These are phyloP conservation scores for Daedalea quercina DNA, from an alignment of 768 basidiomycete species.

Conservation along the genomic window DNA sequence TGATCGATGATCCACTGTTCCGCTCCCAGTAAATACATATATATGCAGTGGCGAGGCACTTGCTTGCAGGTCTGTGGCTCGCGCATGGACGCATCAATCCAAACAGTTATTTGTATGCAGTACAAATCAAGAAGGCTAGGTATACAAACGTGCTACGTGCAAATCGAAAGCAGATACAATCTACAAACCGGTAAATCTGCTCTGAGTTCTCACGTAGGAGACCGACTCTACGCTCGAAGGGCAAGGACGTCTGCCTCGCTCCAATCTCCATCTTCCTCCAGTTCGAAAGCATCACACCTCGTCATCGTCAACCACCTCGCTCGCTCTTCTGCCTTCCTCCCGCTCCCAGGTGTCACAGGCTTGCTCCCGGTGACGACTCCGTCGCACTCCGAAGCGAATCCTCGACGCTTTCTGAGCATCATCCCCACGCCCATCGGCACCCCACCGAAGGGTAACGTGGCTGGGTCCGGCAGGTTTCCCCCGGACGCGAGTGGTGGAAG, in stretches of 20 bases:
- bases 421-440: slow-evolving; percentile 13
- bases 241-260: not conserved
- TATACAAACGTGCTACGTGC: too few relatives aligned
- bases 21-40: too few relatives aligned
- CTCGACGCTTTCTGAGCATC: slow-evolving; percentile 10
- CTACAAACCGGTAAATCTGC: too few relatives aligned
- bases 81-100: too few relatives aligned
- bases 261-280: slow-evolving; percentile 7
- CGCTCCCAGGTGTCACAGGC: slow-evolving; percentile 33
- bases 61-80: too few relatives aligned
- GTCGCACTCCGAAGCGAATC: slow-evolving; percentile 5
- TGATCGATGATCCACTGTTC: too few relatives aligned
- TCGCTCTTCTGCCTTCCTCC: slow-evolving; percentile 34
- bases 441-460: slow-evolving; percentile 25
- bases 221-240: not conserved
- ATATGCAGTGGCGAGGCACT: too few relatives aligned
- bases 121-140: too few relatives aligned
- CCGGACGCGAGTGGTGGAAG: slow-evolving; percentile 16
- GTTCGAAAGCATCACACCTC: slow-evolving; percentile 40
- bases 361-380: slow-evolving; percentile 25
- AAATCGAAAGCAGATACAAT: too few relatives aligned
- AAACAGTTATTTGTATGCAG: too few relatives aligned
- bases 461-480: slow-evolving; percentile 26
- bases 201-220: not conserved
- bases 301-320: slow-evolving; percentile 41